These are phyloP conservation scores for Cicer pinnatifidum DNA, from an alignment of 306 rosid species.

Conservation along the genomic window DNA sequence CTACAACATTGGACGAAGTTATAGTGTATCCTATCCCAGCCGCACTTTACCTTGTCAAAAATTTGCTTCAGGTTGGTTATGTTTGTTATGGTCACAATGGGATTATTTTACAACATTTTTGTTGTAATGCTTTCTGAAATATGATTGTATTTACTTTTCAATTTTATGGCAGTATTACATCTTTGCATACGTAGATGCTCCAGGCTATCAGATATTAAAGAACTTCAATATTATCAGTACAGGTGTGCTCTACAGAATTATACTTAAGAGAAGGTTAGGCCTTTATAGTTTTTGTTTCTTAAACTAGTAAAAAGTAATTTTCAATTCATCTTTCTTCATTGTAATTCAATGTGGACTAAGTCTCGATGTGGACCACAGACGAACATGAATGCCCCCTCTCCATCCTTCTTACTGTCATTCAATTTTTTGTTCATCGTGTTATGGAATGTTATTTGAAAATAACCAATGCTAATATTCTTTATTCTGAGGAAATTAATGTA, in stretches of 20 bases:
- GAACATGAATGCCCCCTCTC: slow-evolving; percentile 5
- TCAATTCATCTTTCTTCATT: slow-evolving; percentile 31
- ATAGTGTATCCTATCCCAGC: slow-evolving; percentile 94
- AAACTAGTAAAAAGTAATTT: slow-evolving; percentile 6
- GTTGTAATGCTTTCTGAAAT: slow-evolving; percentile 36
- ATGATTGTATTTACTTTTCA: slow-evolving; percentile 41
- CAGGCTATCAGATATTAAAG: slow-evolving; percentile 94
- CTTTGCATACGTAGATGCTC: slow-evolving; percentile 95
- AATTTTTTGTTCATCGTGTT: slow-evolving; percentile 5
- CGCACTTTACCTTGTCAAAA: slow-evolving; percentile 84
- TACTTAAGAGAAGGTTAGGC: slow-evolving; percentile 80
- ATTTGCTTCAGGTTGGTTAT: slow-evolving; percentile 86
- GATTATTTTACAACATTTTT: slow-evolving; percentile 20
- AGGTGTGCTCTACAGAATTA: slow-evolving; percentile 85
- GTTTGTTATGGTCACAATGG: slow-evolving; percentile 18
- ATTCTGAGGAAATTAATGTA: slow-evolving; percentile 3
- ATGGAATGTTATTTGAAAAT: slow-evolving; percentile 5
- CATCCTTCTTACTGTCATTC: slow-evolving; percentile 13
- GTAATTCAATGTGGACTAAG: not conserved
- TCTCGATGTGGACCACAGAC: slow-evolving; percentile 22
- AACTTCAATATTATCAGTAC: slow-evolving; percentile 92
- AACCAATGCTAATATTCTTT: slow-evolving; percentile 22
- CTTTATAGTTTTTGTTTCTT: slow-evolving; percentile 4
- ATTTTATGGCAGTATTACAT: slow-evolving; percentile 82
- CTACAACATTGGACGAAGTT: slow-evolving; percentile 83